Evolutionary conservation across 1,284 basidiomycete species (phyloP).

Genomic region (Cutaneotrichosporon daszewskae): DNA sequence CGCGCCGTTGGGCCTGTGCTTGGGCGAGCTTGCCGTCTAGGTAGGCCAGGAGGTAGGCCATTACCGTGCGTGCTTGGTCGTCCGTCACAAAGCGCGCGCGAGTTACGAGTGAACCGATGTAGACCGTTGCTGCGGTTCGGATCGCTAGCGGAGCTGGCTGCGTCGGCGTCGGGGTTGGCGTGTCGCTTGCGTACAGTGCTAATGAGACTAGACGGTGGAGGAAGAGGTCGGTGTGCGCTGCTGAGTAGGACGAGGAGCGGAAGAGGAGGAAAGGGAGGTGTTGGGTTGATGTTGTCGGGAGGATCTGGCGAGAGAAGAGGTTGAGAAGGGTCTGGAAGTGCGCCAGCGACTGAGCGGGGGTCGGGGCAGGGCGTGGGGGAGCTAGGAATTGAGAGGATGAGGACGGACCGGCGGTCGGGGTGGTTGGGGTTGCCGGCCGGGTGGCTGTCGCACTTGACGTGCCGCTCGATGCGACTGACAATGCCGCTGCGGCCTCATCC

Average conservation of each 20-base stretch:
- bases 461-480: conserved; percentile 26
- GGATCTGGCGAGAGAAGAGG: conserved; percentile 87
- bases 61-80: conserved; percentile 67
- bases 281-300: conserved; percentile 92
- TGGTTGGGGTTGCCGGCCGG: conserved; percentile 14
- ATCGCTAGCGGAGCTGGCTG: conserved; percentile 35
- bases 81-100: conserved; percentile 81
- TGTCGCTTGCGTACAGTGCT: conserved; percentile 68
- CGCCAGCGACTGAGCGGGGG: conserved; percentile 41
- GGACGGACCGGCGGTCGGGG: conserved; percentile 22
- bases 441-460: no score
- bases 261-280: conserved; percentile 97
- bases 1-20: conserved; percentile 48
- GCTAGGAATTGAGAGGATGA: neutral
- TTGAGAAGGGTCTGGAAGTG: conserved; percentile 84
- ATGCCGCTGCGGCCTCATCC: conserved; percentile 32
- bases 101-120: conserved; percentile 87
- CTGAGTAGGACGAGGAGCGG: conserved; percentile 85
- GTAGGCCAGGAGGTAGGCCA: conserved; percentile 77
- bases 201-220: conserved; percentile 86
- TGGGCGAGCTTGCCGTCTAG: conserved; percentile 68
- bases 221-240: conserved; percentile 86
- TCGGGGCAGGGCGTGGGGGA: conserved; percentile 7
- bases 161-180: conserved; percentile 21
- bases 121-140: conserved; percentile 81